These are phyloP conservation scores for Sarocladium strictum DNA, from an alignment of 2,329 filamentous ascomycete genomes.

Conservation along the genomic window DNA sequence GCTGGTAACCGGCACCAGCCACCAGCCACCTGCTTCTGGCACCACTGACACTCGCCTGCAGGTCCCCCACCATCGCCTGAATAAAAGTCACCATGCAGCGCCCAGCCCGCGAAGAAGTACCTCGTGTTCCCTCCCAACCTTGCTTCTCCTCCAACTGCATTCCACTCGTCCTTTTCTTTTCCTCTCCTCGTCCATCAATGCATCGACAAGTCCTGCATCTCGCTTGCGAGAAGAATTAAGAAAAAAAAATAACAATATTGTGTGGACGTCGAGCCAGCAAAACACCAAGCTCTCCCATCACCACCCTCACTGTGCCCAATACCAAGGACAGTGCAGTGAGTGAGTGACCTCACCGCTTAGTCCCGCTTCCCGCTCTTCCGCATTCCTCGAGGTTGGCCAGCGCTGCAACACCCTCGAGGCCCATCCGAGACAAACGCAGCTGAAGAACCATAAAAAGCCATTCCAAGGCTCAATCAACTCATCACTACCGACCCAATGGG, in stretches of 20 bases:
- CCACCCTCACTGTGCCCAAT: constrained; percentile 2
- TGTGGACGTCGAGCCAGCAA: background rate
- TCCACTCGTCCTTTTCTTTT: background rate
- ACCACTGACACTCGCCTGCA: background rate
- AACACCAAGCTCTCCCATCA: background rate
- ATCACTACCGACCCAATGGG: constrained; percentile 1
- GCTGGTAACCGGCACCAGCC: constrained; percentile 5
- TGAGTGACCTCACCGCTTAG: constrained; percentile 9
- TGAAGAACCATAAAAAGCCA: background rate
- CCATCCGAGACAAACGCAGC: background rate
- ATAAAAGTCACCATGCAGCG: constrained; percentile 8
- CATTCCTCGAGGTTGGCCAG: constrained; percentile 6
- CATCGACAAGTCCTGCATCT: no score
- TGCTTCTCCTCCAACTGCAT: background rate
- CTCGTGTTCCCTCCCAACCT: background rate
- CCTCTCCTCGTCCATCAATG: background rate
- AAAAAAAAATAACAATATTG: background rate
- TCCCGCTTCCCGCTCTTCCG: constrained; percentile 9
- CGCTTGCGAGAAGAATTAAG: no score
- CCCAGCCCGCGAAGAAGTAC: constrained; percentile 4
- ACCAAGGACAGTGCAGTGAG: background rate
- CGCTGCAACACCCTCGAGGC: background rate
- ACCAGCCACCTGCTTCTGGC: background rate
- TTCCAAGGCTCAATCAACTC: background rate
- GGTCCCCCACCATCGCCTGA: constrained; percentile 3